A percentile compares a stretch with the other conserved stretches of the same genome.
Evolutionary conservation across 441 rosid species (phyloP).

Genomic region (Gossypium aridum): DNA sequence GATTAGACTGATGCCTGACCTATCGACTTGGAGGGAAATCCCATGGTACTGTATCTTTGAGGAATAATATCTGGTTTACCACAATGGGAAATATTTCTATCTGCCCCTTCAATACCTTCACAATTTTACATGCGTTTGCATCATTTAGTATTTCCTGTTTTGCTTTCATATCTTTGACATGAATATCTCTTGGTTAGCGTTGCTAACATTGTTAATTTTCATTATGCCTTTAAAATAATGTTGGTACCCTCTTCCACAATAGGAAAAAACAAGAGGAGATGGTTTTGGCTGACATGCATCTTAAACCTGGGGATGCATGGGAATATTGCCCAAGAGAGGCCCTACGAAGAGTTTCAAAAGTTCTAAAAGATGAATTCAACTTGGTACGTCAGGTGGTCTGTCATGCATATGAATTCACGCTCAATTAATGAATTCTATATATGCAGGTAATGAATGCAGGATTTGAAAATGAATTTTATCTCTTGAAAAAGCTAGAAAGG

Average conservation of each 20-base stretch:
- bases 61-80: not conserved
- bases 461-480: constrained; percentile 86
- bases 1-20: constrained; percentile 83
- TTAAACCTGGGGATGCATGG: constrained; percentile 84
- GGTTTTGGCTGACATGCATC: constrained; percentile 91
- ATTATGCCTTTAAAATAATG: not conserved
- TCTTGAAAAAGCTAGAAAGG: constrained; percentile 62
- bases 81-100: not conserved
- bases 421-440: constrained; percentile 11
- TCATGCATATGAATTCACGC: constrained; percentile 6
- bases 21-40: constrained; percentile 55
- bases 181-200: not conserved
- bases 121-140: not conserved
- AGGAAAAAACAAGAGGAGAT: constrained; percentile 78
- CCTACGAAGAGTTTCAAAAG: constrained; percentile 56
- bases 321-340: constrained; percentile 94
- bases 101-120: not conserved
- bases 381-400: constrained; percentile 41
- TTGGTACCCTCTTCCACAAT: constrained; percentile 7
- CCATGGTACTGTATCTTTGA: constrained; percentile 55
- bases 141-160: not conserved
- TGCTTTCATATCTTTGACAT: not conserved
- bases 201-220: not conserved
- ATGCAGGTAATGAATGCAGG: constrained; percentile 87
- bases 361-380: constrained; percentile 76